phyloP scores from a whole-genome alignment of 148 eudicot genomes.

The Rhododendron simsii region DNA sequence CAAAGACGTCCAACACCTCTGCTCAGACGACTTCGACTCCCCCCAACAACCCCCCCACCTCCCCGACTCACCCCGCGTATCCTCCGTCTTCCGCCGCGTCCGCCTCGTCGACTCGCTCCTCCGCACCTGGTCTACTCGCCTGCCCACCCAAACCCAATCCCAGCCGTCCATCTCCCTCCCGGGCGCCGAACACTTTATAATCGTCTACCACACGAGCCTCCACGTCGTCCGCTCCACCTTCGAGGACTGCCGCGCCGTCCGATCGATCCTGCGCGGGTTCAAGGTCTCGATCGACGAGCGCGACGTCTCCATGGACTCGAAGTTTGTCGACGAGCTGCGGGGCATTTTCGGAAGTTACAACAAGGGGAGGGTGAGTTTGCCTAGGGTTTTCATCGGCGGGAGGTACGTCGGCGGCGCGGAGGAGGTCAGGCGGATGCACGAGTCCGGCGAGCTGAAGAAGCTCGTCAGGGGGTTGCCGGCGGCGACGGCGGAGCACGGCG shows the following conservation, averaged over 20 bases:
- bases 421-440: conserved; percentile 55
- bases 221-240: conserved; percentile 64
- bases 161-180: conserved; percentile 21
- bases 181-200: conserved; percentile 31
- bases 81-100: conserved; percentile 68
- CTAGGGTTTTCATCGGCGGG: conserved; percentile 69
- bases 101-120: conserved; percentile 23
- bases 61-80: conserved; percentile 6
- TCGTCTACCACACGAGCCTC: conserved; percentile 67
- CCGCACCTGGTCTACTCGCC: neutral
- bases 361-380: conserved; percentile 29
- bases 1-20: conserved; percentile 64
- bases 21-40: conserved; percentile 24
- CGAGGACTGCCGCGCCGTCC: conserved; percentile 59
- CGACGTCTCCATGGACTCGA: conserved; percentile 60
- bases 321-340: conserved; percentile 49
- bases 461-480: conserved; percentile 36
- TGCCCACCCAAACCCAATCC: conserved; percentile 19
- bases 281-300: conserved; percentile 63
- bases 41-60: neutral
- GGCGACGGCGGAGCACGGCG: conserved; percentile 22
- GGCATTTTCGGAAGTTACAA: conserved; percentile 22
- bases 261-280: conserved; percentile 50
- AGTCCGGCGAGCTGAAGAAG: conserved; percentile 71
- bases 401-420: conserved; percentile 75